phyloP scores from a whole-genome alignment of 2,329 filamentous ascomycete species.

The Colletotrichum eleusines region DNA sequence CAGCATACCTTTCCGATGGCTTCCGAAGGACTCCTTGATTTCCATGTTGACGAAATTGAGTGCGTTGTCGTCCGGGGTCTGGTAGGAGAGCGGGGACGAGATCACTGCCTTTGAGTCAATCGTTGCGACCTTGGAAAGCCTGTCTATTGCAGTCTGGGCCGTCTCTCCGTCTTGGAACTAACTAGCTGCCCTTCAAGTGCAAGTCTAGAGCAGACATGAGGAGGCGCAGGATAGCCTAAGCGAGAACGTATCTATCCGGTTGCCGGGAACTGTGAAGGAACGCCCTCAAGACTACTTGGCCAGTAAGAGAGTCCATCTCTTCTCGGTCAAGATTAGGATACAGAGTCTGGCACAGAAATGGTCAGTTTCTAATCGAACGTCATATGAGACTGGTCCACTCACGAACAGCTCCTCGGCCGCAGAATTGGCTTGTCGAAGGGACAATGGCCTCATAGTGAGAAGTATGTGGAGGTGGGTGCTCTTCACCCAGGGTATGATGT shows the following conservation, averaged over 20 bases:
- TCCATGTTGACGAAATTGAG: too few relatives aligned
- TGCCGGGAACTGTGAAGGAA: background rate
- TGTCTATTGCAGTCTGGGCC: background rate
- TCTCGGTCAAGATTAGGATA: background rate
- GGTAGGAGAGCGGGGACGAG: too few relatives aligned
- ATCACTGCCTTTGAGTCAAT: too few relatives aligned
- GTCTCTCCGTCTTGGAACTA: background rate
- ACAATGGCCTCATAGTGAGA: background rate
- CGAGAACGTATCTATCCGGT: background rate
- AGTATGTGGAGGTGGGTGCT: background rate
- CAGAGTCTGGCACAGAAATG: too few relatives aligned
- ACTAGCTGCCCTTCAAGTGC: background rate
- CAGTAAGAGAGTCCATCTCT: background rate
- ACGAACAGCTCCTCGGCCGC: too few relatives aligned
- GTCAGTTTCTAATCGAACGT: too few relatives aligned
- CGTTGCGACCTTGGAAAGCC: too few relatives aligned
- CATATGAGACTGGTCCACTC: too few relatives aligned
- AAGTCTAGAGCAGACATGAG: background rate
- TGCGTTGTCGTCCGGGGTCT: too few relatives aligned
- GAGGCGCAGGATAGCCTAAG: background rate
- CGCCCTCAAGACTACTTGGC: background rate
- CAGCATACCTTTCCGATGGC: too few relatives aligned
- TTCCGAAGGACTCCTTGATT: too few relatives aligned
- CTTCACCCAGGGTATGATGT: background rate
- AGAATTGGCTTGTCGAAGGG: background rate